These are phyloP conservation scores for Silene latifolia DNA, from an alignment of 148 eudicot genomes.

Conservation along the genomic window DNA sequence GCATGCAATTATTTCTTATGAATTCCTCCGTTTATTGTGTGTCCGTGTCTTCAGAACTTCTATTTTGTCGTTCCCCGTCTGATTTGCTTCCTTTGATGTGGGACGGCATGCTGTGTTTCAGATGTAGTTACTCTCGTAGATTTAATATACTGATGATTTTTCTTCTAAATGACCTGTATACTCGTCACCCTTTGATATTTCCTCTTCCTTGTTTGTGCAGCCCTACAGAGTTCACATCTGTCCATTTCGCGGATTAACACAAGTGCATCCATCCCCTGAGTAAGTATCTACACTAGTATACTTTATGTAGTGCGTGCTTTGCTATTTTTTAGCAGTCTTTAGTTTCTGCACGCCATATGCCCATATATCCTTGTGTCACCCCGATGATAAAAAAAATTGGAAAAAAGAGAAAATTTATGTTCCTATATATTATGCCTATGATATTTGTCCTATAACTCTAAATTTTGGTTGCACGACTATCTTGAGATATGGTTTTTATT, in stretches of 20 bases:
- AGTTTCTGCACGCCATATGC: neutral
- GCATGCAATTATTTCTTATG: neutral
- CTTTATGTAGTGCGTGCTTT: neutral
- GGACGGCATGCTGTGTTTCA: neutral
- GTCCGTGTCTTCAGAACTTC: neutral
- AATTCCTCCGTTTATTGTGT: neutral
- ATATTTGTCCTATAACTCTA: neutral
- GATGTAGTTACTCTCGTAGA: neutral
- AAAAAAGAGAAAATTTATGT: neutral
- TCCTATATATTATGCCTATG: too few relatives aligned
- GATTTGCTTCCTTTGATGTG: constrained; percentile 1
- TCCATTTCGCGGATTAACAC: constrained; percentile 34
- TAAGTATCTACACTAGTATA: constrained; percentile 17
- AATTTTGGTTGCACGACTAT: neutral
- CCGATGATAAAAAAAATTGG: neutral
- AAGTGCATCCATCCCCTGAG: constrained; percentile 34
- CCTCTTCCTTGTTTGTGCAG: constrained; percentile 24
- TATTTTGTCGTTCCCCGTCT: neutral
- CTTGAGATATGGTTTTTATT: neutral
- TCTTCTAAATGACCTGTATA: neutral
- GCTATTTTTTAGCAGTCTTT: neutral
- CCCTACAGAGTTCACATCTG: constrained; percentile 33
- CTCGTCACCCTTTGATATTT: neutral
- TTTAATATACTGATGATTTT: neutral
- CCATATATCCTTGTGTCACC: neutral